A percentile compares a stretch with the other conserved stretches of the same genome.
Evolutionary conservation across 192 early-diverging fungal genomes (phyloP).

Genomic region (Coemansia sp.): DNA sequence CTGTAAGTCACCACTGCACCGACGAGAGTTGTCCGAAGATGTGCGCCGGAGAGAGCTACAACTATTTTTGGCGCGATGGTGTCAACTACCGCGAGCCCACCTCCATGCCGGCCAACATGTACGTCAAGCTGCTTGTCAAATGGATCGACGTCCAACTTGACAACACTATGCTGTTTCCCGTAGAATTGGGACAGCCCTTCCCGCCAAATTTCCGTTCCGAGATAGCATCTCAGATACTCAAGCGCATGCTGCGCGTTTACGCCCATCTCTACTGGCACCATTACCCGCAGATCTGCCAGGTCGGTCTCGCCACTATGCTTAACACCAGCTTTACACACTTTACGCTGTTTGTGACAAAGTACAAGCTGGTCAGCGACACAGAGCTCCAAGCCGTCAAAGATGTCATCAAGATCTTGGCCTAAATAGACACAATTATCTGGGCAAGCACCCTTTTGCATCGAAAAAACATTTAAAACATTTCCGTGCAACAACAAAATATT

Average conservation of each 20-base stretch:
- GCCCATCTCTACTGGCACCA: constrained; percentile 92
- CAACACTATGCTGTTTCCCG: constrained; percentile 85
- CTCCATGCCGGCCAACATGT: constrained; percentile 83
- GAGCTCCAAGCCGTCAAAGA: constrained; percentile 57
- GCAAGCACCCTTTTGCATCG: neutral
- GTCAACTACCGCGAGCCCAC: constrained; percentile 81
- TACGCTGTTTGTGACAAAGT: constrained; percentile 85
- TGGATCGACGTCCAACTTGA: constrained; percentile 82
- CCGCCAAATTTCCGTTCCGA: constrained; percentile 65
- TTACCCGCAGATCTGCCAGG: constrained; percentile 67
- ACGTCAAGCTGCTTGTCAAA: constrained; percentile 83
- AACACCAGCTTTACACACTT: constrained; percentile 96
- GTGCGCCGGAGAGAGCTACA: constrained; percentile 82
- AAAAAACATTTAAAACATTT: constrained; percentile 1
- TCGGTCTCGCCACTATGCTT: constrained; percentile 83
- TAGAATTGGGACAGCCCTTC: constrained; percentile 73
- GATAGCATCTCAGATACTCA: constrained; percentile 73
- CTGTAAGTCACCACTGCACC: constrained; percentile 84
- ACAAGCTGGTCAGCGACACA: constrained; percentile 66
- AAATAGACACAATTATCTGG: neutral
- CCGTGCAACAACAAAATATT: no score
- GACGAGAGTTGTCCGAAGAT: constrained; percentile 84
- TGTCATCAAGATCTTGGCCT: constrained; percentile 50
- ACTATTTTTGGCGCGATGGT: constrained; percentile 89
- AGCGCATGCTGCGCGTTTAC: constrained; percentile 87